These are phyloP conservation scores for Canavalia gladiata DNA, from an alignment of 306 rosid species.

Conservation along the genomic window DNA sequence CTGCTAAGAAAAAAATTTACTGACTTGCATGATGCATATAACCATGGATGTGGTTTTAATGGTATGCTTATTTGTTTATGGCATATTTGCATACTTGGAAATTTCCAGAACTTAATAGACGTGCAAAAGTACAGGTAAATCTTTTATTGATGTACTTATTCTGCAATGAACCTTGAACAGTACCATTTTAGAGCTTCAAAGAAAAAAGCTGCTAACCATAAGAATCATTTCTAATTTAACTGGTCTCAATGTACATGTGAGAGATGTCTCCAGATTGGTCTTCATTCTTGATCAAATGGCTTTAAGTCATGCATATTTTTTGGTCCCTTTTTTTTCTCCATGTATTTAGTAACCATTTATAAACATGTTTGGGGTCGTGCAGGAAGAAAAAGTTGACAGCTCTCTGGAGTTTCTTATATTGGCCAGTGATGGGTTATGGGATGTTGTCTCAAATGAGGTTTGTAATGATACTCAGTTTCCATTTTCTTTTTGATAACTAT, in stretches of 20 bases:
- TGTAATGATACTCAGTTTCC: constrained; percentile 37
- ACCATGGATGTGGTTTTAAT: neutral
- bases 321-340: neutral
- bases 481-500: neutral
- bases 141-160: neutral
- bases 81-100: neutral
- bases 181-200: neutral
- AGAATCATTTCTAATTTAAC: neutral
- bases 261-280: neutral
- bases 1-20: neutral
- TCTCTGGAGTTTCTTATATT: constrained; percentile 96
- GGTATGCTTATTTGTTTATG: neutral
- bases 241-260: neutral
- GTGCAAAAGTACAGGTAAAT: constrained; percentile 1
- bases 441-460: constrained; percentile 97
- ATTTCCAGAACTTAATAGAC: neutral
- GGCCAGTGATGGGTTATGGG: constrained; percentile 99
- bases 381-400: constrained; percentile 93
- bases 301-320: neutral
- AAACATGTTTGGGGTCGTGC: constrained; percentile 48
- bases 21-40: constrained; percentile 11
- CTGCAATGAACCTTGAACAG: neutral
- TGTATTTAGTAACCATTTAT: neutral
- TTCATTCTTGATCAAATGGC: constrained; percentile 20
- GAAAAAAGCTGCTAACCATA: neutral